Evolutionary conservation across 2,329 filamentous ascomycete species (phyloP), one percentile per base, ranked within the genome.

Genomic region (Chaetothyriales sp.): DNA sequence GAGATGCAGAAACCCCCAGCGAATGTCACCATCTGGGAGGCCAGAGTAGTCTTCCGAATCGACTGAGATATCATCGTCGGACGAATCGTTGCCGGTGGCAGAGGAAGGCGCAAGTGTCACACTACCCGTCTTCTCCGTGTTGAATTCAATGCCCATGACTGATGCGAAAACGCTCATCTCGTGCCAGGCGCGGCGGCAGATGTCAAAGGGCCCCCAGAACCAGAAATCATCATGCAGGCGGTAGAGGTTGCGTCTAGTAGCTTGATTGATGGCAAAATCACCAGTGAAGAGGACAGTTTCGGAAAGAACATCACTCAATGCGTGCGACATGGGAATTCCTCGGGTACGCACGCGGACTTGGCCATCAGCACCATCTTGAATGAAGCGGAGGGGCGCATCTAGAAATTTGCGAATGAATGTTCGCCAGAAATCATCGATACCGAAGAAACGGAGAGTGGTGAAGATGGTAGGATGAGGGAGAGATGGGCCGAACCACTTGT

Each of bases 141-240:
- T 81, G 54, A 84, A 71, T 5, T 72, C 64, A 1, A 82, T 70
- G 1, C 80, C 78, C 61, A 81, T 78, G 1, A 77, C 65, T 0
- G 65, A 60, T 1, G 72, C 67, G 56, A 84, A 86, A 1, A 70
- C 65, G 1, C 71, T 68, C 56, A 85, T 72, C 0, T 76, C 70
- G 18, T 72, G 61, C 82, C 82, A 86, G 0, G 77, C 81, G 44
- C 73, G 70, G 19, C 73, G 69, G n/a, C 75, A 77, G 2, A 67
- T 69, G 2, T 67, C 56, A 47, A 80, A 74, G 5, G 77, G 70
- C 7, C 75, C 73, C 80, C 80, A 84, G 61, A 83, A 80, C 81
- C 80, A 85, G 49, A 83, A 70, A 56, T 84, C 80, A 56, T 83
- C 81, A 49, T 82, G 75, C 40, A 83, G 69, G 10, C 82, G 76